These are phyloP conservation scores for Alternaria sp. DNA, from an alignment of 2,329 filamentous ascomycete species.

Conservation along the genomic window DNA sequence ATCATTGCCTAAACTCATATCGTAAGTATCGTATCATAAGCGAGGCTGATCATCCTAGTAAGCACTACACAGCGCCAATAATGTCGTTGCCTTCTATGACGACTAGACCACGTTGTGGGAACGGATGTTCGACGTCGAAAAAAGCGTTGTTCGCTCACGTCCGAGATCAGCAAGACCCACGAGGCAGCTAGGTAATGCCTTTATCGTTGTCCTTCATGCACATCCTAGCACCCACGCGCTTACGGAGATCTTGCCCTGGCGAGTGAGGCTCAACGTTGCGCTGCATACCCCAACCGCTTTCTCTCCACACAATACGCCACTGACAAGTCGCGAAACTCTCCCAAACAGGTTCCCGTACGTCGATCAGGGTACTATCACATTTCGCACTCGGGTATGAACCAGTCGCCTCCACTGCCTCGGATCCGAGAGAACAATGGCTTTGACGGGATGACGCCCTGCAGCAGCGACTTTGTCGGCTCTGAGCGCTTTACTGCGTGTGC, in stretches of 20 bases:
- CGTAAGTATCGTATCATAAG: neutral
- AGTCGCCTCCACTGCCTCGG: neutral
- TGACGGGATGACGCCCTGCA: neutral
- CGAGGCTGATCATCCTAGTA: neutral
- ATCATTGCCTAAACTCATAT: neutral
- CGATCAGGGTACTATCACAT: neutral
- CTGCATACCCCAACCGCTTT: neutral
- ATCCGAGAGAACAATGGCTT: neutral
- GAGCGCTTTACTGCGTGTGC: neutral
- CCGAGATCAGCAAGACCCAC: neutral
- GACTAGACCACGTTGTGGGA: neutral
- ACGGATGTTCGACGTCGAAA: neutral
- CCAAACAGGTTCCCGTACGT: neutral
- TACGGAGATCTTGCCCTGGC: conserved; percentile 2
- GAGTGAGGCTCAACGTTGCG: conserved; percentile 17
- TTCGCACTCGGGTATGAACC: neutral
- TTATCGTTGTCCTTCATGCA: neutral
- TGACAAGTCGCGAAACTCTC: neutral
- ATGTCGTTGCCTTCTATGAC: neutral
- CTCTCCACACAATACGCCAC: neutral
- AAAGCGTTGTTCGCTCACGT: neutral
- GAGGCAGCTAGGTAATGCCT: neutral
- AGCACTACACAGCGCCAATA: neutral
- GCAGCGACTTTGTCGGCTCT: neutral
- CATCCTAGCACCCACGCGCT: conserved; percentile 5